These are phyloP conservation scores for Phaeosphaeria sp. DNA, from an alignment of 2,329 filamentous ascomycete species.

Conservation along the genomic window DNA sequence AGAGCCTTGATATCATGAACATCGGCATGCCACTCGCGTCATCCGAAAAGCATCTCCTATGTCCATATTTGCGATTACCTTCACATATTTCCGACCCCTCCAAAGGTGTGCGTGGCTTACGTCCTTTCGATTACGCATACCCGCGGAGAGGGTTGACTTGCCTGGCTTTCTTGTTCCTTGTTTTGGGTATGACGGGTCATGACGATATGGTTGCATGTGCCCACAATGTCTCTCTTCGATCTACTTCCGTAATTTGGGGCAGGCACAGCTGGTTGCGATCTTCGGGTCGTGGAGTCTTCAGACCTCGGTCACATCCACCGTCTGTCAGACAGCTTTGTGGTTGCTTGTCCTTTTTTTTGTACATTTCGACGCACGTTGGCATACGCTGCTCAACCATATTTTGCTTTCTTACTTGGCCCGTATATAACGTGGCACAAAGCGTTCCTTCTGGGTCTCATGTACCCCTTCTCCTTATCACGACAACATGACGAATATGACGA, in stretches of 20 bases:
- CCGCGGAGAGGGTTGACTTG: conserved; percentile 15
- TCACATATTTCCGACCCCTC: conserved; percentile 14
- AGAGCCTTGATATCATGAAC: conserved; percentile 25
- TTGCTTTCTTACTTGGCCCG: conserved; percentile 25
- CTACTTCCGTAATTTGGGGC: conserved; percentile 33
- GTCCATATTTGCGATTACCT: conserved; percentile 33
- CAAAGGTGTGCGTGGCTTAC: conserved; percentile 16
- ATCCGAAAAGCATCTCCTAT: conserved; percentile 42
- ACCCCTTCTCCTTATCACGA: conserved; percentile 29
- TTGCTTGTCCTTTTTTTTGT: conserved; percentile 30
- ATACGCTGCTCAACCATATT: conserved; percentile 25
- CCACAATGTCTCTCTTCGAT: conserved; percentile 20
- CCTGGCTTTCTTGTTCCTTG: conserved; percentile 19
- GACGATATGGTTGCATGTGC: conserved; percentile 36
- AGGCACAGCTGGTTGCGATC: not conserved
- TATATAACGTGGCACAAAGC: conserved; percentile 17
- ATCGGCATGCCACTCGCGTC: conserved; percentile 27
- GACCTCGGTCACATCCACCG: not conserved
- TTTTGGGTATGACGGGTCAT: conserved; percentile 30
- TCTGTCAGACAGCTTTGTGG: conserved; percentile 8
- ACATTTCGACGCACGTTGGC: conserved; percentile 30
- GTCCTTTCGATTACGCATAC: conserved; percentile 21
- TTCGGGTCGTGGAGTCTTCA: not conserved
- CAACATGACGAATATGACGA: conserved; percentile 34
- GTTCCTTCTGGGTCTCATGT: conserved; percentile 22